A percentile compares a stretch with the other conserved stretches of the same genome.
Evolutionary conservation across 1,139 yeast species (phyloP).

Genomic region (Citeromyces hawaiiensis): DNA sequence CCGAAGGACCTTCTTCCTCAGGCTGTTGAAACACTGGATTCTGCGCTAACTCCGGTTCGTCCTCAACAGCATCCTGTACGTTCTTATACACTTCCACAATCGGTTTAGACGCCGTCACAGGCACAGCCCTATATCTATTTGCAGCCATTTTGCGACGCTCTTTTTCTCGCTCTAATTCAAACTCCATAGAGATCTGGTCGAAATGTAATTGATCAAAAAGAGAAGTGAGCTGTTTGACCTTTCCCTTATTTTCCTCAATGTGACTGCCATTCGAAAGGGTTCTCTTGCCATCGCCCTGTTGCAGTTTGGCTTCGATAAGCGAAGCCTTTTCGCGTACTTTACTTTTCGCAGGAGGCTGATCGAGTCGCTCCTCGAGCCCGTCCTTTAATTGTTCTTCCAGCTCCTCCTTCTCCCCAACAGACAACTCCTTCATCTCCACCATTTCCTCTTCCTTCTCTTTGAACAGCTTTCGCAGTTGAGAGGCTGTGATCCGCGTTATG

Average conservation of each 20-base stretch:
- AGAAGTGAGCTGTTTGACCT: conserved; percentile 51
- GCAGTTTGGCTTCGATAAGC: neutral
- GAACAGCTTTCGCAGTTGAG: conserved; percentile 69
- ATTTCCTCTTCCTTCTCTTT: conserved; percentile 9
- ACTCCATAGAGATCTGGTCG: conserved; percentile 73
- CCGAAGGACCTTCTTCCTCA: no score
- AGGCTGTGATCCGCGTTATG: conserved; percentile 81
- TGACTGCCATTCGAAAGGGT: neutral
- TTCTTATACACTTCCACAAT: conserved; percentile 86
- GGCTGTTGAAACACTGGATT: no score
- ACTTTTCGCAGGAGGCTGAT: neutral
- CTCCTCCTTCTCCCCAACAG: conserved; percentile 2
- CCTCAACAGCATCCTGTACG: conserved; percentile 76
- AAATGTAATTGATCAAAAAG: conserved; percentile 69
- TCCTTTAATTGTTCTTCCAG: conserved; percentile 1
- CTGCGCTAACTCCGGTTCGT: conserved; percentile 7
- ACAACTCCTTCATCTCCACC: conserved; percentile 4
- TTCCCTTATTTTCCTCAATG: conserved; percentile 10
- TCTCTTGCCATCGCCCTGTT: neutral
- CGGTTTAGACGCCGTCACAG: conserved; percentile 69
- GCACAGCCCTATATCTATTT: conserved; percentile 59
- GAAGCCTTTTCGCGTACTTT: conserved; percentile 1
- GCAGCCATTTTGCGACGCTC: conserved; percentile 54
- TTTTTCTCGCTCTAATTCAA: conserved; percentile 73
- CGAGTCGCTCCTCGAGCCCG: neutral